These are phyloP conservation scores for Mallotus japonicus DNA, from an alignment of 441 rosid species.

Conservation along the genomic window DNA sequence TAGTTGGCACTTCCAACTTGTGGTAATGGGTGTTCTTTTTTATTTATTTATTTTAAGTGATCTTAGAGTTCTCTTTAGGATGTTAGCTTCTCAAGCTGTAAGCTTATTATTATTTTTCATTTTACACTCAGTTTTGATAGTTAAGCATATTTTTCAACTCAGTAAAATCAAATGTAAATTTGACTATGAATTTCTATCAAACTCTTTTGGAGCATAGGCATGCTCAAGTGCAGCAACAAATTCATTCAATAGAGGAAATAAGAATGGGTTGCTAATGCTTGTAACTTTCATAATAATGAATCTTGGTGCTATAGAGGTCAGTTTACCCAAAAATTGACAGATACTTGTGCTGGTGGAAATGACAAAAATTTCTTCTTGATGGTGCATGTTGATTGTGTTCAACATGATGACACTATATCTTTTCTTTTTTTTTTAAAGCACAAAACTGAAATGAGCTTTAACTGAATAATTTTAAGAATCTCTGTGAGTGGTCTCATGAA, in stretches of 20 bases:
- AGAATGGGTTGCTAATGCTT: neutral
- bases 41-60: neutral
- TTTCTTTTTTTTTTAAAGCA: too few species aligned
- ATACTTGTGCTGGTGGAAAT: neutral
- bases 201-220: neutral
- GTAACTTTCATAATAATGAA: neutral
- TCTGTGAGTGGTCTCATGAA: too few species aligned
- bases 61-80: neutral
- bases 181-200: neutral
- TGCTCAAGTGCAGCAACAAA: neutral
- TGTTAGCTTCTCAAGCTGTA: neutral
- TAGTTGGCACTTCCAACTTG: neutral
- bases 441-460: too few species aligned
- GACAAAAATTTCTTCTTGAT: slow-evolving; percentile 9
- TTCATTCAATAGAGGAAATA: neutral
- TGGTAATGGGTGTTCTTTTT: neutral
- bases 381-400: neutral
- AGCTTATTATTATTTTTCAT: neutral
- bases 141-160: neutral
- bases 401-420: neutral
- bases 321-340: neutral
- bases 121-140: neutral
- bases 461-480: too few species aligned
- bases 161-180: neutral
- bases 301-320: neutral